Percentiles rank a stretch among this genome's conserved stretches.
Evolutionary conservation across 2,329 filamentous ascomycete genomes (phyloP).

Genomic region (Penicillium thymicola): DNA sequence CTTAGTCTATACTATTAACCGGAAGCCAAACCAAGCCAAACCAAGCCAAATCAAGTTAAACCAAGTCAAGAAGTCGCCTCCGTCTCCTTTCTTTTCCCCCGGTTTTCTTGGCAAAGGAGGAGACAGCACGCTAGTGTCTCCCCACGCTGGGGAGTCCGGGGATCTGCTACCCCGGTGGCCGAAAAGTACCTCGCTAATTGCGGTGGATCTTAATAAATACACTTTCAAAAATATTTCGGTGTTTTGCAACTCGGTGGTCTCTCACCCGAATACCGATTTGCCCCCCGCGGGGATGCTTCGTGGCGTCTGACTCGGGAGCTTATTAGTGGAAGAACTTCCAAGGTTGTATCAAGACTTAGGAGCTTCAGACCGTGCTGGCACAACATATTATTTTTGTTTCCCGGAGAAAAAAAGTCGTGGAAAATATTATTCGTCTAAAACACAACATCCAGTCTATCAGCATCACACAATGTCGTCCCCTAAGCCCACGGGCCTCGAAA

Average conservation of each 20-base stretch:
- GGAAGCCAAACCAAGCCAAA: neutral
- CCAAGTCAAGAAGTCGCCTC: neutral
- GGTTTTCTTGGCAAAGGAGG: constrained; percentile 6
- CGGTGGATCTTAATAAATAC: neutral
- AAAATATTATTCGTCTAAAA: neutral
- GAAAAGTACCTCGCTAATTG: neutral
- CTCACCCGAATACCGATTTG: constrained; percentile 21
- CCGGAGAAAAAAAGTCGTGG: neutral
- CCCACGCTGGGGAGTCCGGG: constrained; percentile 12
- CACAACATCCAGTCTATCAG: neutral
- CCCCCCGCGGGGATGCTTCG: constrained; percentile 11
- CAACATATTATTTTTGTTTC: neutral
- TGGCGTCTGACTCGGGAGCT: constrained; percentile 15
- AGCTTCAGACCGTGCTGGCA: neutral
- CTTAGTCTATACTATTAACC: neutral
- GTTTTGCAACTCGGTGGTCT: constrained; percentile 3
- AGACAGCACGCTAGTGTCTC: neutral
- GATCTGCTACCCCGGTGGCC: constrained; percentile 14
- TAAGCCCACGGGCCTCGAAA: constrained; percentile 31
- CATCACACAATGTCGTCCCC: constrained; percentile 17
- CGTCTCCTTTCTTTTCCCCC: neutral
- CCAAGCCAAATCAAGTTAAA: neutral
- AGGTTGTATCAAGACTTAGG: neutral
- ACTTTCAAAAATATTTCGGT: neutral
- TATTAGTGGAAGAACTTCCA: constrained; percentile 13